Evolutionary conservation across 108 stramenopile genomes (phyloP).

Genomic region (Stephanodiscus minutulus): DNA sequence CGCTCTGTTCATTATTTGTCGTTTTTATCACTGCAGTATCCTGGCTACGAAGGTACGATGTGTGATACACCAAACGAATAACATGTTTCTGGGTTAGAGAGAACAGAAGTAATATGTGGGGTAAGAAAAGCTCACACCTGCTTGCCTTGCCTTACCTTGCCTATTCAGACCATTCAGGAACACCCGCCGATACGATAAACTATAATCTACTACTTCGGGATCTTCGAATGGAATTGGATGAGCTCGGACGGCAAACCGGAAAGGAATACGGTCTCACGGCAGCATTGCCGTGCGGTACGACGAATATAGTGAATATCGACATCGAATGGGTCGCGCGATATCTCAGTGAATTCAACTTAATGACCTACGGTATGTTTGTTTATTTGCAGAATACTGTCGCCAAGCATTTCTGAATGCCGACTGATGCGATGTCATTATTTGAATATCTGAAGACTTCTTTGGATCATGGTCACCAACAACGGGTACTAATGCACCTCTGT

Average conservation of each 20-base stretch:
- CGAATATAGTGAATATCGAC: conserved; percentile 24
- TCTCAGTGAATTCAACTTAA: conserved; percentile 41
- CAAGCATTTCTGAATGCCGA: no score
- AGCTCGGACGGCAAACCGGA: conserved; percentile 20
- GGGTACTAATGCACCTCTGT: conserved; percentile 40
- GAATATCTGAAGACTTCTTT: no score
- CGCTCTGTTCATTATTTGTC: no score
- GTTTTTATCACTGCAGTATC: no score
- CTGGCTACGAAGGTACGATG: no score
- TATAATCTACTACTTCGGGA: conserved; percentile 33
- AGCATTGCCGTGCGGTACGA: conserved; percentile 47
- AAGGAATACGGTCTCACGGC: conserved; percentile 37
- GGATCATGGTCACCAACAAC: background rate
- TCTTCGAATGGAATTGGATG: conserved; percentile 34
- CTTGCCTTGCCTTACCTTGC: no score
- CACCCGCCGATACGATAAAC: conserved; percentile 32
- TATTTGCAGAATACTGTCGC: no score
- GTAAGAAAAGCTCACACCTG: no score
- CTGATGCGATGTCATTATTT: no score
- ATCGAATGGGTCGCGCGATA: conserved; percentile 10
- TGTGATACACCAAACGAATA: no score
- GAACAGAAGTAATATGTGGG: no score
- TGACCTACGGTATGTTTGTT: conserved; percentile 51
- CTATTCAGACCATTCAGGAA: conserved; percentile 34
- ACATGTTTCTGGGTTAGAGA: no score